phyloP scores from a whole-genome alignment of 2,329 filamentous ascomycete species.

The Stagonosporopsis cucurbitacearum region DNA sequence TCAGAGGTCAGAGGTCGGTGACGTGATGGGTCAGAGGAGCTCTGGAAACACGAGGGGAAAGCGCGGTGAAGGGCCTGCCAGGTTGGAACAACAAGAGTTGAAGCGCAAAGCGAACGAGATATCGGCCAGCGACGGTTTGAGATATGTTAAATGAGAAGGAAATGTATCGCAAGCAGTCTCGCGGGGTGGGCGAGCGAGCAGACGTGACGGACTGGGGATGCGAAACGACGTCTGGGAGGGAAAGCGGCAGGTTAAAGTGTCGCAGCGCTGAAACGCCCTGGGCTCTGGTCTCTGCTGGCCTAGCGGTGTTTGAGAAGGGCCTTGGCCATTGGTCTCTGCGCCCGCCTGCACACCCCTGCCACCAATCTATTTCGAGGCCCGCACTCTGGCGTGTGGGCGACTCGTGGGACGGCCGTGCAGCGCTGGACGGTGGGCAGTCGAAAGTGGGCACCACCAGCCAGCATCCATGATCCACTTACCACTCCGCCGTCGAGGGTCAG shows the following conservation, averaged over 20 bases:
- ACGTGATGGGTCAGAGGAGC: slow-evolving; percentile 7
- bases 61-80: slow-evolving; percentile 47
- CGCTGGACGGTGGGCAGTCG: slow-evolving; percentile 15
- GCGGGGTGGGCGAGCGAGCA: slow-evolving; percentile 35
- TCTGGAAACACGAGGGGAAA: slow-evolving; percentile 36
- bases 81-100: slow-evolving; percentile 46
- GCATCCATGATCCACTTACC: neutral
- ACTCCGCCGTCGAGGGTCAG: slow-evolving; percentile 2
- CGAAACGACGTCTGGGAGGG: slow-evolving; percentile 50
- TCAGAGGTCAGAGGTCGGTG: slow-evolving; percentile 40
- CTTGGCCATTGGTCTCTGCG: slow-evolving; percentile 19
- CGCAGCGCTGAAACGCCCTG: slow-evolving; percentile 47
- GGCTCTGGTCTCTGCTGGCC: slow-evolving; percentile 35
- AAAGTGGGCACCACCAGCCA: too few species aligned
- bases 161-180: slow-evolving; percentile 48
- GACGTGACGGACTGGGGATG: slow-evolving; percentile 39
- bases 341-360: slow-evolving; percentile 17
- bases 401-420: slow-evolving; percentile 22
- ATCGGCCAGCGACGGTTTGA: slow-evolving; percentile 44
- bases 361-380: slow-evolving; percentile 23
- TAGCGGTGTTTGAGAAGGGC: slow-evolving; percentile 43
- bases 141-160: slow-evolving; percentile 47
- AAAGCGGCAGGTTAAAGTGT: slow-evolving; percentile 50
- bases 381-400: slow-evolving; percentile 31
- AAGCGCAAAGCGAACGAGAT: slow-evolving; percentile 48